Evolutionary conservation across 1,284 basidiomycete genomes (phyloP), one percentile per base, ranked within the genome.

Genomic region (Microbotryum intermedium): DNA sequence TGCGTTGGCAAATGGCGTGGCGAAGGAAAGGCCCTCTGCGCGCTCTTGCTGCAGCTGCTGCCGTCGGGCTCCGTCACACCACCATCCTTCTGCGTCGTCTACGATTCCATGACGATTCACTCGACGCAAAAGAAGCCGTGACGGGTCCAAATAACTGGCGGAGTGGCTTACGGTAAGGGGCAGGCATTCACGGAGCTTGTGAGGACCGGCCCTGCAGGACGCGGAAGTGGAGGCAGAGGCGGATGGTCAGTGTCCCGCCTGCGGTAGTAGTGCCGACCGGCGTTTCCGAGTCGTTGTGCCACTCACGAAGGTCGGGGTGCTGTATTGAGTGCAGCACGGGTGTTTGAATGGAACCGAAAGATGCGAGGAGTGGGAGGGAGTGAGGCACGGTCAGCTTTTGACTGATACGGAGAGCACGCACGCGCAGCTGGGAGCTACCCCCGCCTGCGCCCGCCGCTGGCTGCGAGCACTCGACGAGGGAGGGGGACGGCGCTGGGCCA

Each of bases 181-280:
- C 64, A 98, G 90, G 70, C 85, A 97, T 83, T 98, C 94, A 74
- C 94, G 88, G 75, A 97, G 88, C 81, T 93, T 97, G 83, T 99
- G 94, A 72, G 94, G 94, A 81, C 94, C 94, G 72, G 94, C 88
- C 62, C 93, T 92, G 75, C 91, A 88, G 72, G 92, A 90, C 74
- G 92, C 93, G 88, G 91, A 62, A 47, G 48, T 47, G 54, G 51
- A 23, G 49, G n/a, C n/a, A n/a, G n/a, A n/a, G n/a, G n/a, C n/a
- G 57, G 53, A 45, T 28, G 29, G 50, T 26, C 20, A 48, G 46
- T 21, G 21, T 21, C 21, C 20, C 21, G 21, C 10, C 10, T 20
- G n/a, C 21, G 10, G 20, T 23, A 21, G 5, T 21, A 21, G 5
- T 21, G 46, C 21, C 46, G 3, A 26, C n/a, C 21, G 11, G 46